Evolutionary conservation across 768 basidiomycete genomes (phyloP).

Genomic region (Mycena chlorophos): DNA sequence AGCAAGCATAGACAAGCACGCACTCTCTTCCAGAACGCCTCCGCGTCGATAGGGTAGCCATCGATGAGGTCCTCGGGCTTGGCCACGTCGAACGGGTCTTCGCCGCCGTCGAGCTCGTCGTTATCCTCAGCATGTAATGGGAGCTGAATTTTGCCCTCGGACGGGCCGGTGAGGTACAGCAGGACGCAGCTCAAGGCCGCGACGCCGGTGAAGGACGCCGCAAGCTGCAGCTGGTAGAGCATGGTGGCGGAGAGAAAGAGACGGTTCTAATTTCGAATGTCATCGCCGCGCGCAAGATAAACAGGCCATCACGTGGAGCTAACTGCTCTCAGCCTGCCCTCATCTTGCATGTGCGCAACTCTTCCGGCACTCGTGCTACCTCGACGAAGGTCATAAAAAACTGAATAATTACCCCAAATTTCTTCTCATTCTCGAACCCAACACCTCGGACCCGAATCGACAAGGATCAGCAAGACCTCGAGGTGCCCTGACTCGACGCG

Average conservation of each 20-base stretch:
- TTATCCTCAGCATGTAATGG: conserved; percentile 34
- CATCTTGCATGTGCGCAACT: too few species aligned
- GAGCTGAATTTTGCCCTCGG: conserved; percentile 54
- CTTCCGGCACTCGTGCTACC: too few species aligned
- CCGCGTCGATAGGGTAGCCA: conserved; percentile 64
- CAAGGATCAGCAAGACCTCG: too few species aligned
- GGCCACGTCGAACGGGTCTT: conserved; percentile 72
- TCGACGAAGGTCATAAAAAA: too few species aligned
- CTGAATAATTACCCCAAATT: too few species aligned
- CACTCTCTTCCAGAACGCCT: conserved; percentile 60
- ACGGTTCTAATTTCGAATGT: conserved; percentile 1
- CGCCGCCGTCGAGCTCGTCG: conserved; percentile 13
- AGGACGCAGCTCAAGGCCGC: conserved; percentile 46
- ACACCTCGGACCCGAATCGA: too few species aligned
- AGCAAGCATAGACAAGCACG: conserved; percentile 18
- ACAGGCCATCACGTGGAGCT: too few species aligned
- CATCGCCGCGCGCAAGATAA: conserved; percentile 3
- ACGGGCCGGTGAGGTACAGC: conserved; percentile 41
- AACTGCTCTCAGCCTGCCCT: not conserved
- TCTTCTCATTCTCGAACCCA: too few species aligned
- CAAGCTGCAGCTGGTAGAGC: conserved; percentile 62
- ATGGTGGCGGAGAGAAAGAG: conserved; percentile 34
- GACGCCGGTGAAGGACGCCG: conserved; percentile 44
- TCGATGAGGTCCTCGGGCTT: conserved; percentile 69
- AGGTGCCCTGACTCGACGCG: too few species aligned